Evolutionary conservation across 768 basidiomycete species (phyloP).

Genomic region (Dacryopinax primogenitus): DNA sequence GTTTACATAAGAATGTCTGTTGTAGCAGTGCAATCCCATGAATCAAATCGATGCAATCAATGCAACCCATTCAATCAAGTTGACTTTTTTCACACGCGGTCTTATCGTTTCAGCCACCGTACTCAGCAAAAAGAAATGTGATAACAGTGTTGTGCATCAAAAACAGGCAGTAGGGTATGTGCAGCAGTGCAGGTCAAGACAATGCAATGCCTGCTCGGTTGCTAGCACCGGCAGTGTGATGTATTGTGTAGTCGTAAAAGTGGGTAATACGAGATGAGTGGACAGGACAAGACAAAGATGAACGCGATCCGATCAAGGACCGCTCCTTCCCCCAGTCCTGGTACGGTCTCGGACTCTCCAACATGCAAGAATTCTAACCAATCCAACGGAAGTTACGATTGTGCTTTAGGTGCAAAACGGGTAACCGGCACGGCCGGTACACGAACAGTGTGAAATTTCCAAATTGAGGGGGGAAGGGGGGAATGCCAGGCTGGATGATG

Average conservation of each 20-base stretch:
- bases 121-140: not conserved
- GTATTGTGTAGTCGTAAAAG: conserved; percentile 6
- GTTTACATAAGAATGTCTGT: not conserved
- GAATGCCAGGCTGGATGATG: not conserved
- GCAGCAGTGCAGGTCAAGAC: too few species aligned
- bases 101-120: too few species aligned
- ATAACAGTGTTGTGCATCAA: not conserved
- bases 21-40: not conserved
- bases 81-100: not conserved
- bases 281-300: not conserved
- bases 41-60: too few species aligned
- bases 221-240: not conserved
- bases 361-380: not conserved
- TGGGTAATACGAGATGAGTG: not conserved
- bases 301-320: not conserved
- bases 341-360: not conserved
- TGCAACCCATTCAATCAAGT: too few species aligned
- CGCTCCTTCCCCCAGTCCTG: not conserved
- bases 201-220: conserved; percentile 5
- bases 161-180: not conserved
- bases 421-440: not conserved
- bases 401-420: not conserved
- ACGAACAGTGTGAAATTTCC: not conserved
- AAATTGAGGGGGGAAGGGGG: not conserved
- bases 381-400: not conserved